phyloP scores from a whole-genome alignment of 2,329 filamentous ascomycete species.

The Cytospora leucostoma region DNA sequence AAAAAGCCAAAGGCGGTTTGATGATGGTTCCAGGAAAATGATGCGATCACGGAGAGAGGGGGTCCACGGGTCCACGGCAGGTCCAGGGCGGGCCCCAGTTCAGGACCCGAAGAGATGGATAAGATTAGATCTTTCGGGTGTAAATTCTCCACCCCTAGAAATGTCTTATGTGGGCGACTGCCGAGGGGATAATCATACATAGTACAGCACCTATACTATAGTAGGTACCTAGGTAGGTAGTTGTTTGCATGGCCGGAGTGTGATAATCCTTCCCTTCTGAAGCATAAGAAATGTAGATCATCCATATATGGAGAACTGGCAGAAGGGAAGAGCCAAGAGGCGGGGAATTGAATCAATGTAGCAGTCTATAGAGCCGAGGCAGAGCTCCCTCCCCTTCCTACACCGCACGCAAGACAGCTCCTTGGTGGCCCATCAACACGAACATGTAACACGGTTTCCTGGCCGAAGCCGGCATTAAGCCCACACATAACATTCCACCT shows the following conservation, averaged over 20 bases:
- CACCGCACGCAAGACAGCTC: neutral
- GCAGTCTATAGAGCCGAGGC: too few species aligned
- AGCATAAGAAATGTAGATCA: too few species aligned
- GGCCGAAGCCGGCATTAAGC: neutral
- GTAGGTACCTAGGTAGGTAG: too few species aligned
- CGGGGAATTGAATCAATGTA: too few species aligned
- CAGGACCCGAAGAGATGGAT: neutral
- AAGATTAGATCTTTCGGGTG: neutral
- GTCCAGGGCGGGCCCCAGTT: neutral
- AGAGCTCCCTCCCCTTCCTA: neutral
- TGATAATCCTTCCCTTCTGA: too few species aligned
- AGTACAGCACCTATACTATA: too few species aligned
- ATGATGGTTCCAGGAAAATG: neutral
- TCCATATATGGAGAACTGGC: too few species aligned
- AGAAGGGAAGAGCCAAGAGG: too few species aligned
- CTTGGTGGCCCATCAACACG: neutral
- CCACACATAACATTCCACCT: neutral
- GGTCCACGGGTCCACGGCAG: neutral
- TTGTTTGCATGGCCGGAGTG: too few species aligned
- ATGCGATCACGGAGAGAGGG: neutral
- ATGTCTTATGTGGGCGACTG: neutral
- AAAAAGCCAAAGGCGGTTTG: neutral
- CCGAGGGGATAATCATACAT: too few species aligned
- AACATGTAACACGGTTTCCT: neutral
- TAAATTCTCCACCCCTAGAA: neutral